A percentile compares a stretch with the other conserved stretches of the same genome.
Conservation (phyloP, 2,329 filamentous ascomycete genomes). For the Elsinoe perseae region DNA sequence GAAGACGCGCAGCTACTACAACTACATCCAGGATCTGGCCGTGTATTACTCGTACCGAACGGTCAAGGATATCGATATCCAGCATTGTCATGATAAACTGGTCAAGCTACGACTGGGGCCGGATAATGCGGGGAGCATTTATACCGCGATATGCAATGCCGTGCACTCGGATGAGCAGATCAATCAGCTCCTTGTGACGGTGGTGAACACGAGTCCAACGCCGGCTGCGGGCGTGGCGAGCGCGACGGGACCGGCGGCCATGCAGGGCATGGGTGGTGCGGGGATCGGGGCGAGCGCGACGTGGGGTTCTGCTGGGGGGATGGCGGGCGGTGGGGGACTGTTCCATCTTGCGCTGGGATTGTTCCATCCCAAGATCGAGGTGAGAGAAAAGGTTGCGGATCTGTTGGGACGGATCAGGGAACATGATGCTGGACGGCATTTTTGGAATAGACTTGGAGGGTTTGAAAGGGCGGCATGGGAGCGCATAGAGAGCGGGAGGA, state of each 20-base stretch:
- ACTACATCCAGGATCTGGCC: slow-evolving; percentile 58
- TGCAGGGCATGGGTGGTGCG: slow-evolving; percentile 18
- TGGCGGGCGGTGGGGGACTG: slow-evolving; percentile 76
- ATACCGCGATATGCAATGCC: slow-evolving; percentile 67
- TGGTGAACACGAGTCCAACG: slow-evolving; percentile 21
- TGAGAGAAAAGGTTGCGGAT: slow-evolving; percentile 68
- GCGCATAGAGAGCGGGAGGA: slow-evolving; percentile 61
- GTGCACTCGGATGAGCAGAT: slow-evolving; percentile 64
- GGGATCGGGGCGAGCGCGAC: slow-evolving; percentile 17
- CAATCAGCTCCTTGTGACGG: slow-evolving; percentile 44
- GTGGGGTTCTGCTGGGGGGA: slow-evolving; percentile 51
- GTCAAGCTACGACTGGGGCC: slow-evolving; percentile 72
- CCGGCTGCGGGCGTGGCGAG: slow-evolving; percentile 20
- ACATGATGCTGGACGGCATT: slow-evolving; percentile 87
- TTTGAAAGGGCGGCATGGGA: slow-evolving; percentile 85
- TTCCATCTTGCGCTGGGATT: slow-evolving; percentile 88
- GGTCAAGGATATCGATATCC: slow-evolving; percentile 73
- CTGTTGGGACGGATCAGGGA: slow-evolving; percentile 73
- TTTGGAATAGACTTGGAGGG: slow-evolving; percentile 77
- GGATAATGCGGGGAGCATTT: slow-evolving; percentile 72
- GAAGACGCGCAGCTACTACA: slow-evolving; percentile 90
- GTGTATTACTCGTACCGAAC: slow-evolving; percentile 39
- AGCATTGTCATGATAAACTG: slow-evolving; percentile 87
- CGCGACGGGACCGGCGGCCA: slow-evolving; percentile 14
- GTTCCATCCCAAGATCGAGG: slow-evolving; percentile 79